Evolutionary conservation across 495 filamentous ascomycete genomes (phyloP), one percentile per base, ranked within the genome.

Genomic region (Penicillium goetzii): DNA sequence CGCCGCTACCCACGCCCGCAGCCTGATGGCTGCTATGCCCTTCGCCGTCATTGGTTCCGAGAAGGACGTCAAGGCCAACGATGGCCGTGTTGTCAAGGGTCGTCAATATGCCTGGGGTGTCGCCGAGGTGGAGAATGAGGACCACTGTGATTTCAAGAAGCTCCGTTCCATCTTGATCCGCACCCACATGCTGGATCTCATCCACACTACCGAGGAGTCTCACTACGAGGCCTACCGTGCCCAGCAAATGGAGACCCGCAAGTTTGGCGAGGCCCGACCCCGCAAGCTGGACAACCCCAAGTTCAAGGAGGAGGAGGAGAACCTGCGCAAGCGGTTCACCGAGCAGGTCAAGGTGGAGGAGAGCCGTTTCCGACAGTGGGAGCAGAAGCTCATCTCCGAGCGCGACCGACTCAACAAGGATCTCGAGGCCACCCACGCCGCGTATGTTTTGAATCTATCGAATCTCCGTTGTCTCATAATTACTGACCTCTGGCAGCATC

Each of bases 141-240:
- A 98, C 64, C 95, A 99, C 88, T 99, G 95, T 80, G 95, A 99
- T 81, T 99, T 99, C 83, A 99, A 99, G 90, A 99, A 99, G 84
- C 90, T 99, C 63, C 93, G 95, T 67, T 96, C 93, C 21, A 98
- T 98, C 72, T 85, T 99, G 65, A 98, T 99, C 83, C 92, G 95
- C 72, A 99, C 96, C n/a, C 95, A 99, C 83, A 99, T 99, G 95
- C 88, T 99, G 62, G 95, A 99, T 73, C 89, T 99, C 50, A 99
- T 99, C 77, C 96, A 98, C 86, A 99, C 95, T 53, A 98, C 95
- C 62, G 95, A 99, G 81, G 95, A 99, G 82, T 88, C 90, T 67
- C 95, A 99, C 84, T 99, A 99, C 83, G 95, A 99, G 77, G 95
- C 92, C 56, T 99, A 99, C 83, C 93, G 95, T 68, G 95, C 96